These are phyloP conservation scores for Scheffersomyces segobiensis DNA, from an alignment of 1,139 yeast species.

Conservation along the genomic window DNA sequence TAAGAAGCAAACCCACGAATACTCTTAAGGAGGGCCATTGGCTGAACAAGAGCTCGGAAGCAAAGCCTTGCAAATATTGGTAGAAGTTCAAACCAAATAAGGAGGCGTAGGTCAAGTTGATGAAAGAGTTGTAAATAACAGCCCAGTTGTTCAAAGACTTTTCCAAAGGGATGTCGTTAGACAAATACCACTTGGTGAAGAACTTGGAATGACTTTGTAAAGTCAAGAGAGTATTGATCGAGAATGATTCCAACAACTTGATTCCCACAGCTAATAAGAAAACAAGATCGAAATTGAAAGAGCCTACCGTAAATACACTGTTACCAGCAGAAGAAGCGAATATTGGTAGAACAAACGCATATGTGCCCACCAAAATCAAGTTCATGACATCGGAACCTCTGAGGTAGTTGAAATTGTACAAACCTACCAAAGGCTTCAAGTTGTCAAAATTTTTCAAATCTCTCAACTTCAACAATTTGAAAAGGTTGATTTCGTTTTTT, in stretches of 20 bases:
- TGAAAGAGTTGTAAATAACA: slow-evolving; percentile 59
- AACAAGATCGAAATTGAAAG: slow-evolving; percentile 18
- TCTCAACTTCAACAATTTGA: slow-evolving; percentile 39
- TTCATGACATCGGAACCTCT: slow-evolving; percentile 68
- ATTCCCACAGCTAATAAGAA: slow-evolving; percentile 51
- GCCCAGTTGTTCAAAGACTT: slow-evolving; percentile 81
- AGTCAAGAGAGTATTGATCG: slow-evolving; percentile 54
- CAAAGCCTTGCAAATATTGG: slow-evolving; percentile 22
- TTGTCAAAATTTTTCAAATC: slow-evolving; percentile 45
- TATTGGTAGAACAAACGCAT: slow-evolving; percentile 46
- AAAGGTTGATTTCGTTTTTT: slow-evolving; percentile 36
- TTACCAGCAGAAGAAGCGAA: slow-evolving; percentile 31
- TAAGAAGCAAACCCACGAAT: slow-evolving; percentile 55
- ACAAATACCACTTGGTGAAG: slow-evolving; percentile 67
- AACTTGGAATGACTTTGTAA: slow-evolving; percentile 63
- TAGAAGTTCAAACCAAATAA: slow-evolving; percentile 44
- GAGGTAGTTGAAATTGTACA: slow-evolving; percentile 64
- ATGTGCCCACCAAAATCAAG: slow-evolving; percentile 45
- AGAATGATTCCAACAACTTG: slow-evolving; percentile 54
- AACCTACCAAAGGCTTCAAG: slow-evolving; percentile 59
- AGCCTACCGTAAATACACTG: slow-evolving; percentile 2
- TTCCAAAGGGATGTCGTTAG: slow-evolving; percentile 66
- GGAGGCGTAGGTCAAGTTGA: slow-evolving; percentile 47
- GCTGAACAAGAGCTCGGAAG: slow-evolving; percentile 21
- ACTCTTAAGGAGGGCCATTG: slow-evolving; percentile 58